Evolutionary conservation across 345 rosid species (phyloP).

Genomic region (Populus ilicifolia): DNA sequence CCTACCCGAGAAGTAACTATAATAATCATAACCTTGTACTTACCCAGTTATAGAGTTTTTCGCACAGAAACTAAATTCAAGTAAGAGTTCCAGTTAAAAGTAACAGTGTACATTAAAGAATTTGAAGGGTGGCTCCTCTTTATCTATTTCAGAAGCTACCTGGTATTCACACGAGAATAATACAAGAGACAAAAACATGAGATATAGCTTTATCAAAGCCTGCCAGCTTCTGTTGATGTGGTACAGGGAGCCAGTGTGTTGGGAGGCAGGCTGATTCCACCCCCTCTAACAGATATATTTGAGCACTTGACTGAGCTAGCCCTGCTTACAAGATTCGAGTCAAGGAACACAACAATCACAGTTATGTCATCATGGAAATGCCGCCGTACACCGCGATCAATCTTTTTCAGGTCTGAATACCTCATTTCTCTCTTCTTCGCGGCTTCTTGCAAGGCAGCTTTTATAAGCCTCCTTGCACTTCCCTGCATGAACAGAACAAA

Average conservation of each 20-base stretch:
- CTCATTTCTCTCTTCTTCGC: constrained; percentile 97
- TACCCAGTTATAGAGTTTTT: constrained; percentile 21
- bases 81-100: constrained; percentile 35
- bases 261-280: constrained; percentile 56
- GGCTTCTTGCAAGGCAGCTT: constrained; percentile 79
- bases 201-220: constrained; percentile 19
- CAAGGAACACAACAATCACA: constrained; percentile 72
- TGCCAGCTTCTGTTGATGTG: constrained; percentile 41
- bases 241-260: constrained; percentile 59
- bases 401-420: constrained; percentile 90
- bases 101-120: constrained; percentile 58
- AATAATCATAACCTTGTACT: constrained; percentile 33
- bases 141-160: constrained; percentile 31
- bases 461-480: constrained; percentile 69
- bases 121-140: constrained; percentile 36
- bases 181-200: constrained; percentile 23
- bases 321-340: constrained; percentile 57
- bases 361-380: constrained; percentile 97
- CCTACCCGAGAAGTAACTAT: constrained; percentile 22
- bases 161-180: constrained; percentile 41
- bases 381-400: constrained; percentile 83
- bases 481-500: constrained; percentile 48
- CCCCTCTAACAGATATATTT: constrained; percentile 58
- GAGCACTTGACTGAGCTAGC: constrained; percentile 42
- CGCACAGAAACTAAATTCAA: constrained; percentile 34